Evolutionary conservation across 345 rosid genomes (phyloP), one percentile per base, ranked within the genome.

Genomic region (Sonneratia alba): DNA sequence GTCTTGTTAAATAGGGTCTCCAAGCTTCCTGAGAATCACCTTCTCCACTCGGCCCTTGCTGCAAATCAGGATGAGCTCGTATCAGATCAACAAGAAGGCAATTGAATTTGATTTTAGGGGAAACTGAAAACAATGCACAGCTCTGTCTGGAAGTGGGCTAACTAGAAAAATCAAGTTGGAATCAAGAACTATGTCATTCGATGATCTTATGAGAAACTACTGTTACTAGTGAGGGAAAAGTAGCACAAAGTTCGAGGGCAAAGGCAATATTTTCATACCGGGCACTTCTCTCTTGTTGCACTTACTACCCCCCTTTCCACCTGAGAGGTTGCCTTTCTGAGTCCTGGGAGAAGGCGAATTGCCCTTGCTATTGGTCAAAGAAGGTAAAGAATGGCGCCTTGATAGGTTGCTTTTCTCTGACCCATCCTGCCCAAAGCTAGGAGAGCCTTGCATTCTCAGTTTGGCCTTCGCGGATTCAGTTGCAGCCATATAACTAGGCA

Each of bases 331-430:
- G 47, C 71, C 79, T 73, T 87, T 89, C 34, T 87, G 89, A 38
- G 90, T 82, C 81, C 94, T 89, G 15, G 98, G 92, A 69, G 97
- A 89, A 57, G 81, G 86, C 3, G 96, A 89, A 75, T 86, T 85
- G 75, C 85, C 76, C 82, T 85, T 89, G 71, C 85, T 75, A 63
- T 87, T 86, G 51, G 79, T 62, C 38, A 91, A 79, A 73, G 97
- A 88, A 65, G 97, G 91, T 55, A 88, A 78, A 79, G 98, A 93
- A 72, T 87, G 88, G 37, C 94, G 96, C 38, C 97, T 86, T 0
- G 88, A 79, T 71, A 62, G 67, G 66, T 42, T 87, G 72, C 62
- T 81, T 83, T 85, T 89, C 75, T 89, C 97, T 67, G 81, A 75
- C 36, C 71, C 82, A 0, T 91, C 96, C 73, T 86, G 90, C 6